Base-by-base conservation (phyloP, 163 green algal genomes). In the Dunaliella salina region DNA sequence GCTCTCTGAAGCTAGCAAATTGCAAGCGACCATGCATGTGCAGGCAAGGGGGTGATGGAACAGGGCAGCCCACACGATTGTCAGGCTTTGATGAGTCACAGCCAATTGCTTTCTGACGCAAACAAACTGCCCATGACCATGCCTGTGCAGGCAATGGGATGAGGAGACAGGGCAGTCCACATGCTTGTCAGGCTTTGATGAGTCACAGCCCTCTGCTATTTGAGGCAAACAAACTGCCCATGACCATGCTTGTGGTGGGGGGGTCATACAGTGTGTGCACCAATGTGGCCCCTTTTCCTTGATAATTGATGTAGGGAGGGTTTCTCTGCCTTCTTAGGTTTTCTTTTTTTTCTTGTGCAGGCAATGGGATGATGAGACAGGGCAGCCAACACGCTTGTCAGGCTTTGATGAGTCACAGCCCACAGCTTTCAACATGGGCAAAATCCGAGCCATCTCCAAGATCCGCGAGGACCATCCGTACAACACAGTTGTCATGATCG, bases 401-500 rank as follows among this genome's bases (percentile, higher is more conserved):
- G 93, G 93, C 29, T 89, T 89, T 85, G 86, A 89, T 82, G 25
- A 82, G 25, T 67, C 20, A 3, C 25, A 83, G 84, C 85, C 90
- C 33, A 88, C 87, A 8, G n/a, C 87, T 0, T 89, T 89, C 87
- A 95, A 96, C 90, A 87, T 91, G 82, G 94, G 94, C 89, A 96
- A 96, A 89, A 90, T 90, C 8, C 32, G 87, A 57, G 93, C 93
- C 80, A 96, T 96, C 81, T 88, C 88, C 4, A 82, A 86, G 33
- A 93, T 96, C 80, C 88, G 94, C 22, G 75, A 92, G 57, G 80
- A 89, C 34, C 90, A 94, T 87, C 93, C 94, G 0, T 96, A 96
- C 89, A 93, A 95, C 84, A 94, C 87, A 26, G 86, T 96, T 25
- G 91, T 96, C 83, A 96, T 96, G 94, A 91, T 84, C 45, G 81